Conservation (phyloP, 768 basidiomycete species). For the Boletellus sp. region DNA sequence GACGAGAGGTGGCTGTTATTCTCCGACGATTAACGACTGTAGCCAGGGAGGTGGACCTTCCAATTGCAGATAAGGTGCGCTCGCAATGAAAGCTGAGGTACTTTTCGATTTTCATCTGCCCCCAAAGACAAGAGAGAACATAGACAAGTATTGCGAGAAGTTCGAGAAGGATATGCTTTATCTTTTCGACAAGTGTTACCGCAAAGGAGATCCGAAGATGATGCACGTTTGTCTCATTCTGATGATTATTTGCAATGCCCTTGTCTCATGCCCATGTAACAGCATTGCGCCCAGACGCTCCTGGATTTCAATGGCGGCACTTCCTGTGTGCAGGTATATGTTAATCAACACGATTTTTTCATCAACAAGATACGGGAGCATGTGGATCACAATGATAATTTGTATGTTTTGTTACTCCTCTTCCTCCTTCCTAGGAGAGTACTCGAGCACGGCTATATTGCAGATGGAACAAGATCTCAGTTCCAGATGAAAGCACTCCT, state of each 20-base stretch:
- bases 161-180: slow-evolving; percentile 99
- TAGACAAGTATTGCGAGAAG: slow-evolving; percentile 97
- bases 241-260: slow-evolving; percentile 3
- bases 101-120: neutral
- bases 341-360: slow-evolving; percentile 99
- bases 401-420: slow-evolving; percentile 42
- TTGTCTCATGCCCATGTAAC: slow-evolving; percentile 11
- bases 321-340: slow-evolving; percentile 97
- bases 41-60: slow-evolving; percentile 90
- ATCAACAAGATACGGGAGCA: slow-evolving; percentile 83
- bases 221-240: slow-evolving; percentile 74
- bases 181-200: slow-evolving; percentile 92
- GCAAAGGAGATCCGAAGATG: slow-evolving; percentile 97
- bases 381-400: slow-evolving; percentile 50
- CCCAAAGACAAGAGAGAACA: slow-evolving; percentile 76
- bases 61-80: slow-evolving; percentile 72
- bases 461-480: slow-evolving; percentile 80
- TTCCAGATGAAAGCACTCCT: slow-evolving; percentile 76
- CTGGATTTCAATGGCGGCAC: slow-evolving; percentile 97
- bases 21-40: slow-evolving; percentile 81
- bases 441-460: neutral
- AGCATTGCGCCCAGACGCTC: slow-evolving; percentile 97
- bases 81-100: neutral
- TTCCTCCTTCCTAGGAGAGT: neutral
- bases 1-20: slow-evolving; percentile 84